A percentile compares a stretch with the other conserved stretches of the same genome.
These are phyloP conservation scores for Boletus calvinii DNA, from an alignment of 1,284 basidiomycete species.

Conservation along the genomic window DNA sequence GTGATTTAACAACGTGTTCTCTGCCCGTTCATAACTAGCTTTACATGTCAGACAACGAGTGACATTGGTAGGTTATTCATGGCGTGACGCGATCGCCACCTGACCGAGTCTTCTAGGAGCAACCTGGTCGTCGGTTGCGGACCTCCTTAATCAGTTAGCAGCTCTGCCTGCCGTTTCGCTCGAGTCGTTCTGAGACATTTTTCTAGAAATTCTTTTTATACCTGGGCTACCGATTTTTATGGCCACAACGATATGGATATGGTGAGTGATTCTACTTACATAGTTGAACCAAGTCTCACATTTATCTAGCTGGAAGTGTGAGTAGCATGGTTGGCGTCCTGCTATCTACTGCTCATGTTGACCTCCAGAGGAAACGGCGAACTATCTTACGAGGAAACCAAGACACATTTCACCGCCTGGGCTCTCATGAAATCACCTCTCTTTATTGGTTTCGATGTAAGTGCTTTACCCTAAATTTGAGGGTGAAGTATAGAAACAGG, in stretches of 20 bases:
- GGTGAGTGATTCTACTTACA: constrained; percentile 26
- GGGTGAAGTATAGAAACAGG: background rate
- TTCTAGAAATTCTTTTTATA: constrained; percentile 43
- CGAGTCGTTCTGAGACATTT: constrained; percentile 5
- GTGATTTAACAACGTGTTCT: constrained; percentile 18
- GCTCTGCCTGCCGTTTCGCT: background rate
- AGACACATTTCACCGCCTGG: constrained; percentile 50
- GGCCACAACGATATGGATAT: constrained; percentile 51
- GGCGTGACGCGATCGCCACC: background rate
- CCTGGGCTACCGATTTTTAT: constrained; percentile 44
- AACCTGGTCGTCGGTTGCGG: constrained; percentile 37
- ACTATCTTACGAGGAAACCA: constrained; percentile 42
- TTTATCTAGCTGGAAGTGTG: constrained; percentile 40
- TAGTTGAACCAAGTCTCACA: constrained; percentile 2
- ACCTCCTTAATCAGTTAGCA: constrained; percentile 39
- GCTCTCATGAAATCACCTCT: constrained; percentile 50
- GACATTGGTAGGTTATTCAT: constrained; percentile 43
- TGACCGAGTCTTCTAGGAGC: constrained; percentile 24
- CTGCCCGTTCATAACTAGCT: background rate
- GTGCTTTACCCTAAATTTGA: constrained; percentile 15
- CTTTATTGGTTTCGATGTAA: constrained; percentile 45
- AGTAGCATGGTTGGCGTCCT: constrained; percentile 1
- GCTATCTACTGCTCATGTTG: background rate
- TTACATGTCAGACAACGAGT: constrained; percentile 44
- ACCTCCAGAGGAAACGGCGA: constrained; percentile 42